Evolutionary conservation across 106 monocot species (phyloP), one percentile per base, ranked within the genome.

Genomic region (Xerophyta viscosa): DNA sequence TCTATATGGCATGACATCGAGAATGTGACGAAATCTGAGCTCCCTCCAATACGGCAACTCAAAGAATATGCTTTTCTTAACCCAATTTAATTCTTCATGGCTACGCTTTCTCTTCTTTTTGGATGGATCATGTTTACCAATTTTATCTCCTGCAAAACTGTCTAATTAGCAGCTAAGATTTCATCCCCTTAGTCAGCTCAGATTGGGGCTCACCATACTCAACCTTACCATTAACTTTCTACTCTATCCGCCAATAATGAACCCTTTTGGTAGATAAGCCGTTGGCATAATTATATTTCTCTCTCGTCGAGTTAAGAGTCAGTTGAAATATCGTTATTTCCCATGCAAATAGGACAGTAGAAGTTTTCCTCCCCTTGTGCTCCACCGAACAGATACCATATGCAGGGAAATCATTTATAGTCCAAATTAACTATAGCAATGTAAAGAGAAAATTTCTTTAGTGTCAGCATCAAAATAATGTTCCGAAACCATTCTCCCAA

Each of bases 51-150:
- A 54, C 4, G 43, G 29, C 18, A 65, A 45, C n/a, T 21, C 0
- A 23, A 20, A 51, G 21, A 68, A 60, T 26, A 68, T 68, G n/a
- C 39, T 60, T 13, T 46, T 68, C 13, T 68, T 60, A 20, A 42
- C 18, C 59, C 58, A 28, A 28, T 17, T 53, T 26, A 10, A 27
- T 29, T 53, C 14, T 17, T 10, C 39, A 39, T 39, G 2, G 10
- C 13, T 10, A 1, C 6, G 6, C 39, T 39, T 39, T 39, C 1
- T 2, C 15, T 39, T 39, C 39, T 39, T 39, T 1, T 12, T 12
- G 10, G 15, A 12, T 12, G 39, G 39, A n/a, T n/a, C n/a, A 12
- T 10, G 3, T 7, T 39, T 39, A 12, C 39, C 39, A 8, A 39
- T 15, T 39, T 15, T 39, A 39, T 39, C 13, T 15, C 39, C 15